These are phyloP conservation scores for Pseudomicrostroma phylloplanum DNA, from an alignment of 1,284 basidiomycete species.

Conservation along the genomic window DNA sequence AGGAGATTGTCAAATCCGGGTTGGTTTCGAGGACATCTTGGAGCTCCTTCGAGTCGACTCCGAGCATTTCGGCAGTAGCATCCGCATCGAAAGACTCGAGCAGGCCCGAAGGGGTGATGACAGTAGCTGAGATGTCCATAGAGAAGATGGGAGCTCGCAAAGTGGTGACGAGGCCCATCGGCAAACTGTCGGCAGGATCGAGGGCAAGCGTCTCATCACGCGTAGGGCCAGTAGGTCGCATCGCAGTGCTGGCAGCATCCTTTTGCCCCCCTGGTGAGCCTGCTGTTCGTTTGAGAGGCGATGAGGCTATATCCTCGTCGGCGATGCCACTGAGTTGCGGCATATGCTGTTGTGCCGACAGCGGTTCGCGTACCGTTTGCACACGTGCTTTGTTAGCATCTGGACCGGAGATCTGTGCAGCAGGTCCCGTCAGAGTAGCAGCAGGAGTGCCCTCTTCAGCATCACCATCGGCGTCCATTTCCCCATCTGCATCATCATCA, in stretches of 20 bases:
- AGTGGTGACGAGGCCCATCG: conserved; percentile 34
- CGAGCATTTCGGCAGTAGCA: conserved; percentile 32
- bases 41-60: conserved; percentile 26
- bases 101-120: conserved; percentile 36
- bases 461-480: conserved; percentile 12
- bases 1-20: conserved; percentile 28
- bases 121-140: conserved; percentile 33
- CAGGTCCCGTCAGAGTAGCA: background rate
- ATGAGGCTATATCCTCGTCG: background rate
- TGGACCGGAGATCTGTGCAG: background rate
- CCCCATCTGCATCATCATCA: conserved; percentile 26
- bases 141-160: conserved; percentile 46
- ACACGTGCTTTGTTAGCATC: background rate
- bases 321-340: background rate
- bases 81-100: conserved; percentile 35
- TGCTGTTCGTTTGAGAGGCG: background rate
- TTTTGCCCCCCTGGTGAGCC: background rate
- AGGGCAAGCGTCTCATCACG: conserved; percentile 35
- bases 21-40: conserved; percentile 28
- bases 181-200: conserved; percentile 18
- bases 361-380: background rate
- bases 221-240: conserved; percentile 20
- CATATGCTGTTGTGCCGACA: background rate
- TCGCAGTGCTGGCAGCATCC: conserved; percentile 1
- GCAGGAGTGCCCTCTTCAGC: background rate